Conservation (phyloP, 2,329 filamentous ascomycete genomes). For the Simplicillium sp. region DNA sequence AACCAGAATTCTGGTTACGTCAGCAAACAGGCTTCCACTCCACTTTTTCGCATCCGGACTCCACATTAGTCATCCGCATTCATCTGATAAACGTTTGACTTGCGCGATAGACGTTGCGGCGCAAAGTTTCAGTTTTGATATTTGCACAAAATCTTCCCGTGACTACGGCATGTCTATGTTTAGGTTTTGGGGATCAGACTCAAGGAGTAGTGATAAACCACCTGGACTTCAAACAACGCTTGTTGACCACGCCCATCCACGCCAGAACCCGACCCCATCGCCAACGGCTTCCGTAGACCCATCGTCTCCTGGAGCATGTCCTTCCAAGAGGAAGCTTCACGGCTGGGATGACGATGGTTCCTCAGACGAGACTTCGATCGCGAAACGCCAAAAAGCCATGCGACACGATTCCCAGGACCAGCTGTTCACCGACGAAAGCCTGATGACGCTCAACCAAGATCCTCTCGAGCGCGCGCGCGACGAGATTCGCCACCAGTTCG, state of each 20-base stretch:
- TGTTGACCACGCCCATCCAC: conserved; percentile 20
- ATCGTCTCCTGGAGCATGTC: conserved; percentile 13
- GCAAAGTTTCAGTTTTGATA: not conserved
- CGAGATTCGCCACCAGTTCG: conserved; percentile 76
- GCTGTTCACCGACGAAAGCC: not conserved
- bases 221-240: conserved; percentile 31
- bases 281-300: conserved; percentile 7
- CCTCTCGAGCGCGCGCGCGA: conserved; percentile 50
- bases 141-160: too few species aligned
- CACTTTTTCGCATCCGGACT: conserved; percentile 8
- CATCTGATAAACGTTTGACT: conserved; percentile 1
- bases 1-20: conserved; percentile 18
- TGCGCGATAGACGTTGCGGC: not conserved
- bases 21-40: conserved; percentile 17
- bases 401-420: conserved; percentile 8
- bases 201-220: conserved; percentile 45
- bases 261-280: conserved; percentile 19
- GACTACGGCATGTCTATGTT: conserved; percentile 44
- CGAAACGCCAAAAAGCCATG: conserved; percentile 17
- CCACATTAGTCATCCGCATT: conserved; percentile 1
- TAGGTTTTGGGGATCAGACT: conserved; percentile 50
- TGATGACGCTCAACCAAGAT: conserved; percentile 3
- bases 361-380: conserved; percentile 25
- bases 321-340: conserved; percentile 30
- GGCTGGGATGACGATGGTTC: conserved; percentile 21